A percentile compares a stretch with the other conserved stretches of the same genome.
phyloP scores from a whole-genome alignment of 2,329 filamentous ascomycete species.

The Rasamsonia emersonii region DNA sequence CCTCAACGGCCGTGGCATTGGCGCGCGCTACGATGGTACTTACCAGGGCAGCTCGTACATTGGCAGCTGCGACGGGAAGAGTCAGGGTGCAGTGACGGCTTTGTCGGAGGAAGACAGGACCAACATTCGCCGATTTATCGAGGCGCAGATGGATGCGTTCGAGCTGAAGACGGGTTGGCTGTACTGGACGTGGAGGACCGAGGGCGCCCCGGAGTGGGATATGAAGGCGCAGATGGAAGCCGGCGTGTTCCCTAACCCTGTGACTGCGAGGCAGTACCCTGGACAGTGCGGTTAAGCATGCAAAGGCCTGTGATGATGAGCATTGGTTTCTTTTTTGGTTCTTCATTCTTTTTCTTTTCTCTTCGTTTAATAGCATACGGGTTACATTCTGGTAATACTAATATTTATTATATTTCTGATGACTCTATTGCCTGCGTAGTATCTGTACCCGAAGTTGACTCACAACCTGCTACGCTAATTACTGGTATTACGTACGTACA shows the following conservation, averaged over 20 bases:
- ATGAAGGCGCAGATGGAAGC: slow-evolving; percentile 34
- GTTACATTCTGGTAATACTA: too few species aligned
- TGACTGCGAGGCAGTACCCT: slow-evolving; percentile 24
- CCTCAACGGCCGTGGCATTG: slow-evolving; percentile 49
- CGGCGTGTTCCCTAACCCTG: slow-evolving; percentile 41
- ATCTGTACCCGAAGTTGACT: too few species aligned
- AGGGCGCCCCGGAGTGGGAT: slow-evolving; percentile 42
- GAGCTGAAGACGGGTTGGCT: slow-evolving; percentile 37
- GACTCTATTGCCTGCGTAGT: too few species aligned
- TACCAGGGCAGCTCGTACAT: slow-evolving; percentile 40
- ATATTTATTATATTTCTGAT: too few species aligned
- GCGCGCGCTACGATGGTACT: slow-evolving; percentile 51
- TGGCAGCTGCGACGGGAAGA: slow-evolving; percentile 47
- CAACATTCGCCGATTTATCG: slow-evolving; percentile 36
- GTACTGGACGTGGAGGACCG: slow-evolving; percentile 45
- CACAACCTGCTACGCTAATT: too few species aligned
- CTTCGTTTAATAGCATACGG: too few species aligned
- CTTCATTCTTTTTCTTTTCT: not conserved
- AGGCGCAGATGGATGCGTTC: slow-evolving; percentile 38
- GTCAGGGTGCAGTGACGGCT: slow-evolving; percentile 39
- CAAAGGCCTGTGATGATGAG: not conserved
- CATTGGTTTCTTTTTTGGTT: not conserved
- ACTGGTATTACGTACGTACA: too few species aligned
- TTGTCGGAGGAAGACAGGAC: slow-evolving; percentile 28
- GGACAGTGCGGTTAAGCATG: slow-evolving; percentile 19